These are phyloP conservation scores for Daedaleopsis sinensis DNA, from an alignment of 768 basidiomycete species.

Conservation along the genomic window DNA sequence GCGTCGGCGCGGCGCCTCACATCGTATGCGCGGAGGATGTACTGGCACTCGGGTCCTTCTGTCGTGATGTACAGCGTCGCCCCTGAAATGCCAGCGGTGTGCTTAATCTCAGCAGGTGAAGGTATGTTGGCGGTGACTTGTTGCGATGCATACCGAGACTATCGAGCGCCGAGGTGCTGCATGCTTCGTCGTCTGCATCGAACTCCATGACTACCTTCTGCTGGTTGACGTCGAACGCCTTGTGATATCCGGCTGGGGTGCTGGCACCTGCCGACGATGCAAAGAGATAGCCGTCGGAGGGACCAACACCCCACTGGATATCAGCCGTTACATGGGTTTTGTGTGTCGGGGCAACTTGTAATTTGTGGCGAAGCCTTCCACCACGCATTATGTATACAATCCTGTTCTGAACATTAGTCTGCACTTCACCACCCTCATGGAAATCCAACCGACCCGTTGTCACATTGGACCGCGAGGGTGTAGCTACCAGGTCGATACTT, in stretches of 20 bases:
- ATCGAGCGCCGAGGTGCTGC: conserved; percentile 14
- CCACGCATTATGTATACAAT: conserved; percentile 2
- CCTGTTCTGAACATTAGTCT: not conserved
- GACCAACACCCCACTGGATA: conserved; percentile 14
- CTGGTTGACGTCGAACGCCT: conserved; percentile 10
- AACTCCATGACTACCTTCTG: conserved; percentile 7
- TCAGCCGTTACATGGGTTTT: conserved; percentile 15
- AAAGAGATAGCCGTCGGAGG: conserved; percentile 3
- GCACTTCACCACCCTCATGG: too few species aligned
- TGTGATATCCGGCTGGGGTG: conserved; percentile 12
- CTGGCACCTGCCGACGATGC: conserved; percentile 10
- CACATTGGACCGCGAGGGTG: conserved; percentile 11
- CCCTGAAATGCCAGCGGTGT: not conserved
- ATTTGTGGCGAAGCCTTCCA: not conserved
- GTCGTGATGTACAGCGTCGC: conserved; percentile 14
- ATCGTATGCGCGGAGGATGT: conserved; percentile 17
- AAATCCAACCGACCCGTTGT: too few species aligned
- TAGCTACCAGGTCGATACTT: conserved; percentile 8
- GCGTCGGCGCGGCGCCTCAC: conserved; percentile 1
- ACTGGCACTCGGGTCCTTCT: not conserved
- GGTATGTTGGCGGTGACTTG: not conserved
- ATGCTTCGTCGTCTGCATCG: conserved; percentile 11
- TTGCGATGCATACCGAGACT: conserved; percentile 2
- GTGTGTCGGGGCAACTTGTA: not conserved
- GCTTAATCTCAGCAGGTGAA: not conserved